A percentile compares a stretch with the other conserved stretches of the same genome.
These are phyloP conservation scores for Fusarium sp. DNA, from an alignment of 2,329 filamentous ascomycete species.

Conservation along the genomic window DNA sequence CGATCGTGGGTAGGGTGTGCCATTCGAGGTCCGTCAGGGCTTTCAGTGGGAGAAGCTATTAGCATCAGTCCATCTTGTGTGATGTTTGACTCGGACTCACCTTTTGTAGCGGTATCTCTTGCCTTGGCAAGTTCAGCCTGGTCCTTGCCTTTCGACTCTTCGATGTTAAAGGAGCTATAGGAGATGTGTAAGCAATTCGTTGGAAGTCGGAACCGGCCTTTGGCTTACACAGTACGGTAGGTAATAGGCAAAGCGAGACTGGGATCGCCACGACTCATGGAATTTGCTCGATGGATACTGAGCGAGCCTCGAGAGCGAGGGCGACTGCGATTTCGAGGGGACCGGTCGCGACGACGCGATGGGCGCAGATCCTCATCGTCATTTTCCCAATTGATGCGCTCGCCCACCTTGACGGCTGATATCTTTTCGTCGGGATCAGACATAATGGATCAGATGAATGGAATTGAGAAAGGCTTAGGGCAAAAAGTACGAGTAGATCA, in stretches of 20 bases:
- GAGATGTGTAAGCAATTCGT: not conserved
- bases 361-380: not conserved
- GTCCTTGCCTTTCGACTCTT: slow-evolving; percentile 19
- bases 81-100: rapidly evolving
- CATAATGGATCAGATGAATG: not conserved
- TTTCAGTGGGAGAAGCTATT: rapidly evolving
- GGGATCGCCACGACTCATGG: not conserved
- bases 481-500: rapidly evolving
- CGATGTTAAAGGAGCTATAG: slow-evolving; percentile 1
- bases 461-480: not conserved
- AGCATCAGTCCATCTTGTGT: rapidly evolving
- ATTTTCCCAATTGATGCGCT: slow-evolving; percentile 11
- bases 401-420: not conserved
- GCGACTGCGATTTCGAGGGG: not conserved
- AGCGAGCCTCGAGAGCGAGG: slow-evolving; percentile 2
- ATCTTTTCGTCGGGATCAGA: slow-evolving; percentile 8
- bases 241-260: slow-evolving; percentile 2
- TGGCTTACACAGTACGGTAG: not conserved
- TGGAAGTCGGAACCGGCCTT: rapidly evolving
- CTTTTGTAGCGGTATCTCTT: slow-evolving; percentile 1
- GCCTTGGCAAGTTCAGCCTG: not conserved
- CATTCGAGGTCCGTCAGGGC: slow-evolving; percentile 14
- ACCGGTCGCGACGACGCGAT: slow-evolving; percentile 1
- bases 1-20: slow-evolving; percentile 1
- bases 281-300: not conserved